A percentile compares a stretch with the other conserved stretches of the same genome.
phyloP scores from a whole-genome alignment of 2,329 filamentous ascomycete genomes.

The Arthrobotrys megalospora region DNA sequence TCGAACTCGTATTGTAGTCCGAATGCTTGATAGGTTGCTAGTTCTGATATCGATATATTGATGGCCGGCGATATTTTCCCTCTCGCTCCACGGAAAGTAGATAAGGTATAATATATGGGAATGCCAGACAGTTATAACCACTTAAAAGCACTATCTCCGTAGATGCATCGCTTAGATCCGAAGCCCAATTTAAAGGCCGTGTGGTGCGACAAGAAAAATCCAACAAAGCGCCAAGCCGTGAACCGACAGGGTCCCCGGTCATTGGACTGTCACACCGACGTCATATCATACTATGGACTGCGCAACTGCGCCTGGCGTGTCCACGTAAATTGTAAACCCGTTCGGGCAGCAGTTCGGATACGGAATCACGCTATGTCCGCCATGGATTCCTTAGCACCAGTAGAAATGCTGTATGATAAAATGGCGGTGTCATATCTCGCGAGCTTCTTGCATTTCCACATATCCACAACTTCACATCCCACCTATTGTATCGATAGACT shows the following conservation, averaged over 20 bases:
- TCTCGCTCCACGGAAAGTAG: too few species aligned
- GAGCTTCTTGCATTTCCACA: too few species aligned
- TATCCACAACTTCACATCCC: too few species aligned
- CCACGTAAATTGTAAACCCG: constrained; percentile 7
- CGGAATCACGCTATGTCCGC: constrained; percentile 5
- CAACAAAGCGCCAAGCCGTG: not conserved
- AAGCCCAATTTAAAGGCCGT: too few species aligned
- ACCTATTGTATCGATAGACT: too few species aligned
- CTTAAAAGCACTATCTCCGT: not conserved
- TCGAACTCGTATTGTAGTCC: too few species aligned
- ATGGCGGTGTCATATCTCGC: not conserved
- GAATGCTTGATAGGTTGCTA: too few species aligned
- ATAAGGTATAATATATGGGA: too few species aligned
- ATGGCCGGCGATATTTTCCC: too few species aligned
- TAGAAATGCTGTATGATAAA: constrained; percentile 8
- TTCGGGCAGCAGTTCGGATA: constrained; percentile 22
- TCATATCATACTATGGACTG: constrained; percentile 10
- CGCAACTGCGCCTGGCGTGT: constrained; percentile 7
- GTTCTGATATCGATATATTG: too few species aligned
- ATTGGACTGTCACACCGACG: constrained; percentile 6
- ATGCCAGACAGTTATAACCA: too few species aligned
- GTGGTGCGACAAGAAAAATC: not conserved
- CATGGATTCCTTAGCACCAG: not conserved
- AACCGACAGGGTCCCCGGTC: constrained; percentile 12
- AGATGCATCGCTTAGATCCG: too few species aligned